Evolutionary conservation across 345 rosid genomes (phyloP), one percentile per base, ranked within the genome.

Genomic region (Diplotaxis tenuifolia): DNA sequence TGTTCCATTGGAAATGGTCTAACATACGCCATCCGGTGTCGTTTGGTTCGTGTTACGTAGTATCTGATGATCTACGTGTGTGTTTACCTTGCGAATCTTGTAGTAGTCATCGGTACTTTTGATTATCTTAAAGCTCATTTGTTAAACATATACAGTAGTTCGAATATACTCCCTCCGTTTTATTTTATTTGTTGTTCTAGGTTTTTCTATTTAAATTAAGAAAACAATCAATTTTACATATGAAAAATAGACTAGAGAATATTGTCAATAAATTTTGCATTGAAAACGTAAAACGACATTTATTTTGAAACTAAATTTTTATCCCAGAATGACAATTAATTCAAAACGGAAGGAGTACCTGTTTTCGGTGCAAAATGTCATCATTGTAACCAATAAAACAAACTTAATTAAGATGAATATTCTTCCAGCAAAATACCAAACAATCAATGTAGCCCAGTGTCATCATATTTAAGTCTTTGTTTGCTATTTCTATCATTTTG

Each of bases 41-140:
- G 68, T 56, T 58, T 65, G 69, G 6, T 49, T 45, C 32, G 40
- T 65, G 73, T 53, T 50, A 66, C 60, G 59, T 52, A 61, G 77
- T n/a, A n/a, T n/a, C n/a, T n/a, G n/a, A n/a, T n/a, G 78, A 78
- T 72, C 54, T 66, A 53, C 68, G 64, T 49, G 42, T 65, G 42
- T 59, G 21, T 62, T 70, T 50, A 62, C 70, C 42, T 64, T 64
- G 66, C 70, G 56, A 70, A 76, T 76, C 80, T 62, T 45, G 62
- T 75, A 6, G 11, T 60, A 50, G 23, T 65, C 20, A 54, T 69
- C 10, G 54, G 62, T 68, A 38, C 21, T 25, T 25, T 25, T 34
- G 7, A 19, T 65, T 65, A 4, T 42, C 29, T n/a, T n/a, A 38
- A 6, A 42, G 40, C 57, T 29, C 7, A 40, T 40, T 69, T 4